Conservation (phyloP, 495 filamentous ascomycete species). For the Trichoderma gamsii region DNA sequence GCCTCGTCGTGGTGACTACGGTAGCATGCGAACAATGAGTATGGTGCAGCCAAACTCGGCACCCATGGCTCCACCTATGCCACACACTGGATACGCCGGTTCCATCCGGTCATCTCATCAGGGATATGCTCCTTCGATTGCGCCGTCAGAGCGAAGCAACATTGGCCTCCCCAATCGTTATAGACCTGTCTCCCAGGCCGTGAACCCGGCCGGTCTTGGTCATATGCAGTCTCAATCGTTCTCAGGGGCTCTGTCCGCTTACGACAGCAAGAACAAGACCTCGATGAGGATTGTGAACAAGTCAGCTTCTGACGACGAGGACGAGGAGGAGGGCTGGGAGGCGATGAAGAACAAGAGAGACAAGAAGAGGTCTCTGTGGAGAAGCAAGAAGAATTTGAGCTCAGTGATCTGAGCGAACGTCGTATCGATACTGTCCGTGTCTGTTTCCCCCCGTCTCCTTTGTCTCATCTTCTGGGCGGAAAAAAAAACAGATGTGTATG, state of each 20-base stretch:
- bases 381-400: conserved; percentile 52
- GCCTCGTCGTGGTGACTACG: conserved; percentile 30
- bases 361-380: conserved; percentile 70
- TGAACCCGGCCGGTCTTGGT: background rate
- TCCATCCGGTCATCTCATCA: conserved; percentile 40
- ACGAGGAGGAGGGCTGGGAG: conserved; percentile 77
- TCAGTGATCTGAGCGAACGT: conserved; percentile 36
- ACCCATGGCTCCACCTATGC: conserved; percentile 28
- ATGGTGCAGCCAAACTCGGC: conserved; percentile 67
- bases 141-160: conserved; percentile 91
- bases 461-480: background rate
- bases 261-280: conserved; percentile 19
- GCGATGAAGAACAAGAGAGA: conserved; percentile 81
- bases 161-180: conserved; percentile 88
- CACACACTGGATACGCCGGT: background rate
- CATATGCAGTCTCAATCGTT: conserved; percentile 46
- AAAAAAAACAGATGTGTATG: background rate
- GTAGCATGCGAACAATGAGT: conserved; percentile 61
- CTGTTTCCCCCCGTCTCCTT: background rate
- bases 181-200: conserved; percentile 66
- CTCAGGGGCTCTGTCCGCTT: conserved; percentile 44
- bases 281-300: conserved; percentile 26
- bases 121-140: conserved; percentile 61
- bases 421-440: conserved; percentile 21
- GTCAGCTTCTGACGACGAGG: conserved; percentile 57